These are phyloP conservation scores for Galeopsis tetrahit DNA, from an alignment of 257 asterid genomes.

Conservation along the genomic window DNA sequence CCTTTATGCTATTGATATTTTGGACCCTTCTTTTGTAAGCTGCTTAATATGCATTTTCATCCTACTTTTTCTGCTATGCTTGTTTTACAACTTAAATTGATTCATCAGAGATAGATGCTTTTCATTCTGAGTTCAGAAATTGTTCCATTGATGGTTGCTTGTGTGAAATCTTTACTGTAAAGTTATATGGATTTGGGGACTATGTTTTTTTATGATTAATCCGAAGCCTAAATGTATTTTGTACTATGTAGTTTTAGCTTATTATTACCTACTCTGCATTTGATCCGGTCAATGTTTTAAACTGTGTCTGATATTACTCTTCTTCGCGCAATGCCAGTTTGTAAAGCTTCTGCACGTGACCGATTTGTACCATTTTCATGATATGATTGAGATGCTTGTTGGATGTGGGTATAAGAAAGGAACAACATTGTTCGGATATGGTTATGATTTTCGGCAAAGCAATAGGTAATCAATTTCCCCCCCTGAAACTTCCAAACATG, in stretches of 20 bases:
- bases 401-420: constrained; percentile 93
- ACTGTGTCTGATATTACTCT: constrained; percentile 25
- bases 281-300: neutral
- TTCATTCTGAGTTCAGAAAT: neutral
- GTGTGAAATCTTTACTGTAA: neutral
- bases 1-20: constrained; percentile 87
- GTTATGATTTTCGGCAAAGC: constrained; percentile 97
- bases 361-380: constrained; percentile 83
- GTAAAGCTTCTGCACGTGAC: constrained; percentile 71
- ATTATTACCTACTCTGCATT: neutral
- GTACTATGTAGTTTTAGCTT: constrained; percentile 5
- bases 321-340: constrained; percentile 58
- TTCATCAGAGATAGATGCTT: neutral
- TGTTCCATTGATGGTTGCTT: neutral
- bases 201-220: neutral
- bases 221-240: neutral
- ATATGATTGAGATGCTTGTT: constrained; percentile 96
- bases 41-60: constrained; percentile 1
- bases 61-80: neutral
- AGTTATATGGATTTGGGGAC: neutral
- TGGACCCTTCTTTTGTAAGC: constrained; percentile 91
- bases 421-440: constrained; percentile 90
- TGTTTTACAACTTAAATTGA: neutral
- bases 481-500: constrained; percentile 21
- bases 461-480: constrained; percentile 58